phyloP scores from a whole-genome alignment of 208 protist species.

The Tritrichomonas musculus region DNA sequence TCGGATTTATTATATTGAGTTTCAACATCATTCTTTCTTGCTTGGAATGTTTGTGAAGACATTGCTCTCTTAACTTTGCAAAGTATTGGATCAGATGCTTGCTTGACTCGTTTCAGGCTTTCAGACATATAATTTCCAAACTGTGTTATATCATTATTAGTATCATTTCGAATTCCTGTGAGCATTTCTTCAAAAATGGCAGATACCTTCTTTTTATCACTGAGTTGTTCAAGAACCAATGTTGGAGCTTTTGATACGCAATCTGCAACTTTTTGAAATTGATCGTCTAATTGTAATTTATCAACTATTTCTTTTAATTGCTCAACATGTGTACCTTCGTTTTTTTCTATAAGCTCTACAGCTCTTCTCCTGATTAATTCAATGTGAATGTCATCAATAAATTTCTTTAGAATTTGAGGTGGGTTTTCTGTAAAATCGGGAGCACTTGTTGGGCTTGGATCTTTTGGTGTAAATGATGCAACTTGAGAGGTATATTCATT shows the following conservation, averaged over 20 bases:
- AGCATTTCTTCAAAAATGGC: background rate
- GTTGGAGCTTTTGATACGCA: background rate
- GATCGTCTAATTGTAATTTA: background rate
- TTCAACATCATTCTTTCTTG: constrained; percentile 5
- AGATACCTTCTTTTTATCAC: background rate
- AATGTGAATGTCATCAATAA: background rate
- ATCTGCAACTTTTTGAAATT: background rate
- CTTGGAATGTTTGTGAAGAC: constrained; percentile 11
- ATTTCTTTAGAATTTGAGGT: background rate
- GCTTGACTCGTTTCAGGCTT: background rate
- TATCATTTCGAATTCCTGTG: background rate
- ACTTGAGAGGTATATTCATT: background rate
- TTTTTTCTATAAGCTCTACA: background rate
- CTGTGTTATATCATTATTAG: background rate
- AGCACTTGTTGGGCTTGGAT: background rate
- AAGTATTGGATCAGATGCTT: background rate
- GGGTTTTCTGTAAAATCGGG: constrained; percentile 9
- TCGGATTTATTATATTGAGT: constrained; percentile 10
- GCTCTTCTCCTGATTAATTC: constrained; percentile 4
- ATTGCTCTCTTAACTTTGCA: background rate
- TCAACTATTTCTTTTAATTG: background rate
- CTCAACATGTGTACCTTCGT: background rate
- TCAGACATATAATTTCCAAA: background rate
- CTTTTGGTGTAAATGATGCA: background rate
- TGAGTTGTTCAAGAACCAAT: background rate